Conservation (phyloP, 1,284 basidiomycete species). For the Polyporus tsugae region DNA sequence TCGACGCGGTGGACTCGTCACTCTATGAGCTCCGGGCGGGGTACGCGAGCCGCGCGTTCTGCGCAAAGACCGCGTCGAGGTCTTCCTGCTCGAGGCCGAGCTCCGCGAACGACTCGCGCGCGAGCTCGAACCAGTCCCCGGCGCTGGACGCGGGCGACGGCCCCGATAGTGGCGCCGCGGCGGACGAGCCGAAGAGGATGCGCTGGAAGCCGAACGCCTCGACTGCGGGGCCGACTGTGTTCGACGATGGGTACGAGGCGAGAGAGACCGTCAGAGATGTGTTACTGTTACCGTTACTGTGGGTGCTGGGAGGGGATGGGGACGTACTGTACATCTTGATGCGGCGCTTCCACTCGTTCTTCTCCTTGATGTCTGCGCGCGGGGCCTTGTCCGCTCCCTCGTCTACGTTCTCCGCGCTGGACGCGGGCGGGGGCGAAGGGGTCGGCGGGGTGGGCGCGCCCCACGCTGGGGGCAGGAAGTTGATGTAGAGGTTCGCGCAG, state of each 20-base stretch:
- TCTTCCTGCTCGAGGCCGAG: constrained; percentile 82
- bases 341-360: constrained; percentile 80
- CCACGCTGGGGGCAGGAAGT: constrained; percentile 84
- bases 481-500: constrained; percentile 76
- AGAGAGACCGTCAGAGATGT: background rate
- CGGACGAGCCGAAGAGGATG: constrained; percentile 62
- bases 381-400: constrained; percentile 41
- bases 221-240: constrained; percentile 77
- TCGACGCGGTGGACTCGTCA: background rate
- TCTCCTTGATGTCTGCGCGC: constrained; percentile 50
- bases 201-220: constrained; percentile 68
- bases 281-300: no score
- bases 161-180: constrained; percentile 44
- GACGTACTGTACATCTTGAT: constrained; percentile 90
- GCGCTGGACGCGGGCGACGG: constrained; percentile 56
- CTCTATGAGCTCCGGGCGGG: constrained; percentile 33
- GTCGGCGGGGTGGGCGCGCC: constrained; percentile 68
- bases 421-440: constrained; percentile 47
- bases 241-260: constrained; percentile 17
- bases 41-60: constrained; percentile 74
- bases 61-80: constrained; percentile 76
- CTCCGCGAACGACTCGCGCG: constrained; percentile 83
- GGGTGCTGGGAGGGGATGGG: background rate
- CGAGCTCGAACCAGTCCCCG: constrained; percentile 83
- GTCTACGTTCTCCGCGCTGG: constrained; percentile 62